phyloP scores from a whole-genome alignment of 2,329 filamentous ascomycete genomes.

The Epicoccum sorghinum region DNA sequence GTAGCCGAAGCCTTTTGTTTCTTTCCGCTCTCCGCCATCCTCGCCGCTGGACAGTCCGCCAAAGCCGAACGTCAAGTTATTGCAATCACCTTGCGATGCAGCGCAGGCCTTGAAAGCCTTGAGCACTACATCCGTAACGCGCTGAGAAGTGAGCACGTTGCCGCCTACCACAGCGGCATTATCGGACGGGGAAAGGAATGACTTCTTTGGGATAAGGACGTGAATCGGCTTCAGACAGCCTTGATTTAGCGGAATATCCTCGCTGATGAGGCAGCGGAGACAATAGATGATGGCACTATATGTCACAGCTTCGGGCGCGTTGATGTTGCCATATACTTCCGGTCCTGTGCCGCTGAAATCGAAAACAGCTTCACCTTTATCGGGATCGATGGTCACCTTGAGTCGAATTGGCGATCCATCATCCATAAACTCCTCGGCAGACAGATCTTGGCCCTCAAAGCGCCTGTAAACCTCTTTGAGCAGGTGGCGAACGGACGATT shows the following conservation, averaged over 20 bases:
- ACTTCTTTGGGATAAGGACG: constrained; percentile 73
- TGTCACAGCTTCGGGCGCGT: constrained; percentile 81
- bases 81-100: constrained; percentile 79
- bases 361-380: constrained; percentile 77
- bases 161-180: constrained; percentile 82
- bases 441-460: constrained; percentile 73
- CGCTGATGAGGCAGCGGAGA: constrained; percentile 76
- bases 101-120: constrained; percentile 81
- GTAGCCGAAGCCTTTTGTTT: constrained; percentile 81
- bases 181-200: constrained; percentile 76
- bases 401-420: constrained; percentile 80
- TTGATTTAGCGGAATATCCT: constrained; percentile 86
- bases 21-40: constrained; percentile 44
- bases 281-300: constrained; percentile 88
- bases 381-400: constrained; percentile 74
- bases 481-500: constrained; percentile 74
- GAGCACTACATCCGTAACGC: constrained; percentile 82
- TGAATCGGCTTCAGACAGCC: constrained; percentile 79
- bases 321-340: constrained; percentile 80
- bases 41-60: constrained; percentile 58
- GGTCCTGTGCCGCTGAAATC: constrained; percentile 80
- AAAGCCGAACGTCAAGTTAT: constrained; percentile 85
- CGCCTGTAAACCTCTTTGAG: constrained; percentile 73
- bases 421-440: constrained; percentile 83
- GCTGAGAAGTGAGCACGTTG: constrained; percentile 78